Base-by-base conservation (phyloP, 176 grass and related monocot genomes). In the Cenchrus americanus region DNA sequence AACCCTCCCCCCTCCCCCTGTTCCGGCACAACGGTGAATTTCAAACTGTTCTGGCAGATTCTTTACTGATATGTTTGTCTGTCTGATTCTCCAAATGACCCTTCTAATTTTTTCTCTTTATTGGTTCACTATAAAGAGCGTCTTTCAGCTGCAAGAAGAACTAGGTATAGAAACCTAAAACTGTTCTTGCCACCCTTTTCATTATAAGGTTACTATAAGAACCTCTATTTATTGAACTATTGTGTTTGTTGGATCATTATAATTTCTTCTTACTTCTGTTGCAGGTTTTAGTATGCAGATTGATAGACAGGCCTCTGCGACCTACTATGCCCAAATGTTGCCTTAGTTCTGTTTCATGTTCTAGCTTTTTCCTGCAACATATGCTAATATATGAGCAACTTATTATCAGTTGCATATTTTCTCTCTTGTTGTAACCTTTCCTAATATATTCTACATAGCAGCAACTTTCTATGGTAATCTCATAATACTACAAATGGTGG, bases 111-210 rank as follows among this genome's bases (percentile, higher is more conserved):
- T 78, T 98, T 98, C 85, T 93, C 96, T 59, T 78, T 98, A 42
- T 89, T 86, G 67, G 93, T 98, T 90, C 88, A 98, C 89, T 98
- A 98, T 87, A 93, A 98, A 90, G 96, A 98, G 52, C 93, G 96
- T 24, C 83, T 95, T 71, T 98, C 96, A 78, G 91, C 96, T 80
- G 96, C 93, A 78, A 93, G 96, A 69, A 92, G 96, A 85, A 98
- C 96, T 69, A 98, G 96, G 96, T 98, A 94, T 77, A 68, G 7
- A 85, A 47, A 59, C 53, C 30, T 32, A 1, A 73, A 83, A 65
- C 60, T 69, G 6, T 59, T 80, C 18, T 62, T 27, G 9, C 58
- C 12, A 50, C 23, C 62, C 12, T 64, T 65, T 64, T 46, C 53
- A 69, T 69, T 60, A 95, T 85, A 93, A 98, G 93, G 95, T 98